Conservation (phyloP, 495 filamentous ascomycete genomes). For the Trichoderma erinaceum region DNA sequence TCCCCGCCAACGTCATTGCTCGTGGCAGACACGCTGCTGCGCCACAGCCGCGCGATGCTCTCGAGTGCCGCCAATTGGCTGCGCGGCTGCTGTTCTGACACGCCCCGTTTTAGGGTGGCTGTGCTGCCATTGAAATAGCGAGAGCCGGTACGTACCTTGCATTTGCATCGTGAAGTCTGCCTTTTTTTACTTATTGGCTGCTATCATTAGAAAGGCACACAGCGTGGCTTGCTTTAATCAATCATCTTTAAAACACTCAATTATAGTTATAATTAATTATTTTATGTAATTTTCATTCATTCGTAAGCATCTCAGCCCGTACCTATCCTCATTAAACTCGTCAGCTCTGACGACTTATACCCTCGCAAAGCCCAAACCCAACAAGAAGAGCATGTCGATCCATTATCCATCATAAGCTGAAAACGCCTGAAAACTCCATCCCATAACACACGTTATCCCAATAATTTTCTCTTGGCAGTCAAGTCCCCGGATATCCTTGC, state of each 20-base stretch:
- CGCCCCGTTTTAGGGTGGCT: neutral
- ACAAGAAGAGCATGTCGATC: neutral
- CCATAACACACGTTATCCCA: no score
- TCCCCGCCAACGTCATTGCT: constrained; percentile 8
- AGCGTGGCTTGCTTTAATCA: neutral
- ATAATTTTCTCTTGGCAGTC: no score
- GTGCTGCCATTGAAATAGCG: neutral
- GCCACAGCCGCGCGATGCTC: constrained; percentile 5
- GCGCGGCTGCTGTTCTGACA: neutral
- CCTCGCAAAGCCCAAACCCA: neutral
- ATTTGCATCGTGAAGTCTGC: neutral
- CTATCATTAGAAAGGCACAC: no score
- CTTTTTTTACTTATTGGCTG: no score
- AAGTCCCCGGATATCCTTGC: no score
- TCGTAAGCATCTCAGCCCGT: neutral
- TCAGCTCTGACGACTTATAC: neutral
- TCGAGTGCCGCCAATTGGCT: neutral
- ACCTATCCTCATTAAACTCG: neutral
- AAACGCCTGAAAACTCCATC: neutral
- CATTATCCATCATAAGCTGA: neutral
- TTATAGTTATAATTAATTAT: neutral
- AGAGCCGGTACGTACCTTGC: neutral
- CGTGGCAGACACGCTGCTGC: neutral
- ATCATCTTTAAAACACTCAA: neutral
- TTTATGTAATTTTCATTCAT: neutral